Base-by-base conservation (phyloP, 2,329 filamentous ascomycete genomes). In the Ceratocystis diversiconidia region DNA sequence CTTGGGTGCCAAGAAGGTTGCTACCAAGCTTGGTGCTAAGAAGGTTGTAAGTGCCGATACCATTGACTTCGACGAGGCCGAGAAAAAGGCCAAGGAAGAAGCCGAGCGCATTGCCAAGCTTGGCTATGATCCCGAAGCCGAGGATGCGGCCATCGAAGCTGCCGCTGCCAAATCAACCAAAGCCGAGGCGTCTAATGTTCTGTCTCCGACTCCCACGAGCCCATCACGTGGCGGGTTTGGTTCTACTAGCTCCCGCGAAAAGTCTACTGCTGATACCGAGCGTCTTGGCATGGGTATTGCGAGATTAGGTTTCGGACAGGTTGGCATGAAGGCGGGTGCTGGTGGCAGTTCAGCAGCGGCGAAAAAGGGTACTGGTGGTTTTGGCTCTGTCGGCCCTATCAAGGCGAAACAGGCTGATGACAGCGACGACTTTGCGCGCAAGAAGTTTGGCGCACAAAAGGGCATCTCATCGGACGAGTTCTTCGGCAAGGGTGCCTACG, bases 381-480 rank as follows among this genome's bases (percentile, higher is more conserved):
- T 99, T 73, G 94, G 94, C 44, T 90, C 90, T 61, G 87, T 92
- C 69, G 88, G 86, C 8, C 83, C 87, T 28, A 84, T 88, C 73
- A 91, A 88, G 76, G 81, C 87, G 36, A 77, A 83, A 66, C 50
- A 55, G 44, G 28, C 67, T 85, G 85, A 84, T 69, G 90, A 96
- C 66, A 86, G 87, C 65, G 85, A 96, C 72, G 85, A 84, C 72
- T 95, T 90, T 73, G 90, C 92, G 5, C 88, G 89, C 71, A 79
- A 83, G 72, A 96, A 96, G 76, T 99, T 99, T 72, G 92, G 92
- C 68, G 77, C 76, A 55, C 94, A 99, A 75, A 97, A 97, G 80
- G 89, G 89, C 71, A 99, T 99, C 70, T 96, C 91, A 0, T 96
- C 92, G 0, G 94, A 99, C 74, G 94, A 99, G 74, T 99, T 95